These are phyloP conservation scores for Trichophyton mentagrophytes DNA, from an alignment of 2,329 filamentous ascomycete genomes.

Conservation along the genomic window DNA sequence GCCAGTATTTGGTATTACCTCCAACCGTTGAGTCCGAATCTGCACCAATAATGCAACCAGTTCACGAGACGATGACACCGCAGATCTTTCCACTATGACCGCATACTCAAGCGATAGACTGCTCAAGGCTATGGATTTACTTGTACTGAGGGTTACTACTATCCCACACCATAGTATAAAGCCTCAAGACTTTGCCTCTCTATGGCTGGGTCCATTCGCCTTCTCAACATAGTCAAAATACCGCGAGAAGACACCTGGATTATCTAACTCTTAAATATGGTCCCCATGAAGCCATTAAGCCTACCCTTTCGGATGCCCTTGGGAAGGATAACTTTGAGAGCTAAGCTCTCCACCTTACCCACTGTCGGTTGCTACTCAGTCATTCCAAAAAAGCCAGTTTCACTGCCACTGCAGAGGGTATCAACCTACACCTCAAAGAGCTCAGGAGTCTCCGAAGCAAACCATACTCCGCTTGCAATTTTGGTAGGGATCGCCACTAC, in stretches of 20 bases:
- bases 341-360: not conserved
- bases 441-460: not conserved
- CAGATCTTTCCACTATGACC: too few species aligned
- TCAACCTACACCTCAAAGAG: conserved; percentile 6
- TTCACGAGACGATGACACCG: too few species aligned
- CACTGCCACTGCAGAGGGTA: not conserved
- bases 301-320: not conserved
- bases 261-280: too few species aligned
- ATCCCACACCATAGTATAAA: too few species aligned
- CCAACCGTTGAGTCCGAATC: not conserved
- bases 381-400: not conserved
- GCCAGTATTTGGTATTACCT: not conserved
- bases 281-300: not conserved
- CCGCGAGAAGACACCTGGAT: too few species aligned
- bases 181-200: not conserved
- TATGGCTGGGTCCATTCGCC: not conserved
- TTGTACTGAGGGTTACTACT: too few species aligned
- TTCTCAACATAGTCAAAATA: not conserved
- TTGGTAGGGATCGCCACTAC: not conserved
- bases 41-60: not conserved
- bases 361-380: not conserved
- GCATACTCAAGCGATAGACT: too few species aligned
- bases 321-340: not conserved
- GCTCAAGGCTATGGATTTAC: too few species aligned
- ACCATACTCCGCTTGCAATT: conserved; percentile 3